Percentiles rank a stretch among this genome's conserved stretches.
Conservation (phyloP, 345 rosid species). For the Hevea brasiliensis region DNA sequence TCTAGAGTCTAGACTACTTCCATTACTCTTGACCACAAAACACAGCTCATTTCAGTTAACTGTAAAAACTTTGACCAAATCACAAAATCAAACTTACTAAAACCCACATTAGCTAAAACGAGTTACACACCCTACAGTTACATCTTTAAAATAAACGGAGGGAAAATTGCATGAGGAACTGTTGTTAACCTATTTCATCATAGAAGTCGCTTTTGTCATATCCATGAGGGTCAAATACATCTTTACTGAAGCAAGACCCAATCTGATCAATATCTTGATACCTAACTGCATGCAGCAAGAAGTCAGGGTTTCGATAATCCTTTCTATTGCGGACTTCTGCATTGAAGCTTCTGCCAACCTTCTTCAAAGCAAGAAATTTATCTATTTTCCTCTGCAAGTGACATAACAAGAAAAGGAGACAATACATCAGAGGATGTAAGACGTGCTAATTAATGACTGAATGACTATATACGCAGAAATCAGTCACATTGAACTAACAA, state of each 20-base stretch:
- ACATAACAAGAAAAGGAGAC: slow-evolving; percentile 18
- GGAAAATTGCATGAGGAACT: background rate
- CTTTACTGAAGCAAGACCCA: slow-evolving; percentile 91
- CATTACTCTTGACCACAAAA: background rate
- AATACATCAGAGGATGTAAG: slow-evolving; percentile 4
- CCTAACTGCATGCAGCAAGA: slow-evolving; percentile 85
- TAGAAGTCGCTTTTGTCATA: slow-evolving; percentile 80
- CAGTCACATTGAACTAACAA: background rate
- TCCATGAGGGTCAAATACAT: slow-evolving; percentile 91
- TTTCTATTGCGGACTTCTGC: slow-evolving; percentile 92
- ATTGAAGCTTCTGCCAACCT: slow-evolving; percentile 89
- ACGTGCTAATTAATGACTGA: background rate
- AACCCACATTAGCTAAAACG: background rate
- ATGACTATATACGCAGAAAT: background rate
- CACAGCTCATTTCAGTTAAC: background rate
- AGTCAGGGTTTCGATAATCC: slow-evolving; percentile 94
- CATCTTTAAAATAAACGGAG: background rate
- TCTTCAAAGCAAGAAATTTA: slow-evolving; percentile 76
- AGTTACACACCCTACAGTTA: background rate
- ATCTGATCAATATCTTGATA: slow-evolving; percentile 91
- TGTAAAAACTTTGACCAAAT: slow-evolving; percentile 2
- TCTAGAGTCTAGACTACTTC: background rate
- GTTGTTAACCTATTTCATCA: slow-evolving; percentile 68
- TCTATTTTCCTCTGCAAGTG: slow-evolving; percentile 65
- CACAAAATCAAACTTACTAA: background rate